These are phyloP conservation scores for Pneumocystis wakefieldiae DNA, from an alignment of 1,139 yeast genomes.

Conservation along the genomic window DNA sequence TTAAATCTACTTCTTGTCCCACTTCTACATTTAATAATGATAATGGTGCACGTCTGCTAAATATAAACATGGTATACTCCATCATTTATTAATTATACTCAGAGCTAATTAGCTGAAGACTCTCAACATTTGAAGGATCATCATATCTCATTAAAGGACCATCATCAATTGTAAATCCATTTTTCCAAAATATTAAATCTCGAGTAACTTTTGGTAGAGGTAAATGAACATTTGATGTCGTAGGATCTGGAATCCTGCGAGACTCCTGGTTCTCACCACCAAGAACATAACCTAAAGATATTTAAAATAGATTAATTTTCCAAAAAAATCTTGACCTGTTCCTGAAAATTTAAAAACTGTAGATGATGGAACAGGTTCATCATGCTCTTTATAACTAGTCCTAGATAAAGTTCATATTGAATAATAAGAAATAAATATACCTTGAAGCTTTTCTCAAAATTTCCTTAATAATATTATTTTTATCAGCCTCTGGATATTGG, in stretches of 20 bases:
- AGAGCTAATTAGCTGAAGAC: conserved; percentile 63
- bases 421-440: conserved; percentile 28
- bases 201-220: conserved; percentile 43
- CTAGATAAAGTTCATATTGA: conserved; percentile 23
- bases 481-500: conserved; percentile 57
- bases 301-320: conserved; percentile 24
- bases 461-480: conserved; percentile 35
- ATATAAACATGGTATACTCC: background rate
- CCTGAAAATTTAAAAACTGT: conserved; percentile 10
- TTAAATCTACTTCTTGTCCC: conserved; percentile 93
- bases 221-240: conserved; percentile 19
- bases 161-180: conserved; percentile 89
- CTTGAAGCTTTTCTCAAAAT: conserved; percentile 43
- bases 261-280: conserved; percentile 44
- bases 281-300: conserved; percentile 67
- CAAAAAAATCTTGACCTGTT: background rate
- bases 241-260: conserved; percentile 22
- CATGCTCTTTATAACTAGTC: conserved; percentile 28
- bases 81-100: conserved; percentile 29
- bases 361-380: conserved; percentile 14
- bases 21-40: conserved; percentile 63
- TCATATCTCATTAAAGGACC: conserved; percentile 77
- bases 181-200: conserved; percentile 85
- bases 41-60: conserved; percentile 60
- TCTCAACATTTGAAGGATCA: conserved; percentile 69